Conservation (phyloP, 2,329 filamentous ascomycete genomes). For the Aspergillus sp. region DNA sequence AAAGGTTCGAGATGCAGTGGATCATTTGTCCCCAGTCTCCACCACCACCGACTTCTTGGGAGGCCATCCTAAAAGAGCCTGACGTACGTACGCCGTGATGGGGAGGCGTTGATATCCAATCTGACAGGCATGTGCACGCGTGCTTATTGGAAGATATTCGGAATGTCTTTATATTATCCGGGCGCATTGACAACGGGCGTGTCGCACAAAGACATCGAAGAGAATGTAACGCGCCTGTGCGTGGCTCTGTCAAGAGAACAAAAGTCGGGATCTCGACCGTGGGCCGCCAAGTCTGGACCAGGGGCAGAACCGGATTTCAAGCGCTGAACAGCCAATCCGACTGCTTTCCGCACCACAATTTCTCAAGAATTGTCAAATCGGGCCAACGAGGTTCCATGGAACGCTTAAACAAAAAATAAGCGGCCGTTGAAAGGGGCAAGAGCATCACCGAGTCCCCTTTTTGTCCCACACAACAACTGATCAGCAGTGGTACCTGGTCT, state of each 20-base stretch:
- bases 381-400: neutral
- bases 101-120: too few relatives aligned
- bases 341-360: slow-evolving; percentile 2
- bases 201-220: neutral
- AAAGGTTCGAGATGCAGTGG: neutral
- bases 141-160: neutral
- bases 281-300: slow-evolving; percentile 4
- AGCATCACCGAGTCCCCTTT: neutral
- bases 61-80: neutral
- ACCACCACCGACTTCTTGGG: neutral
- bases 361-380: neutral
- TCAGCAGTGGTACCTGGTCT: neutral
- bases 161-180: neutral
- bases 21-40: neutral
- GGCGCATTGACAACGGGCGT: neutral
- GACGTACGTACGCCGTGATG: neutral
- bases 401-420: neutral
- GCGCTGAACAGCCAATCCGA: neutral
- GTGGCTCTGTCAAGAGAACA: neutral
- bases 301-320: neutral
- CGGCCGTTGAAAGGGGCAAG: neutral
- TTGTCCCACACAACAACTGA: neutral
- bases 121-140: neutral
- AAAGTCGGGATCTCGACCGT: neutral
- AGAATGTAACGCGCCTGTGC: neutral